Evolutionary conservation across 2,329 filamentous ascomycete genomes (phyloP).

Genomic region (Claviceps spartinae): DNA sequence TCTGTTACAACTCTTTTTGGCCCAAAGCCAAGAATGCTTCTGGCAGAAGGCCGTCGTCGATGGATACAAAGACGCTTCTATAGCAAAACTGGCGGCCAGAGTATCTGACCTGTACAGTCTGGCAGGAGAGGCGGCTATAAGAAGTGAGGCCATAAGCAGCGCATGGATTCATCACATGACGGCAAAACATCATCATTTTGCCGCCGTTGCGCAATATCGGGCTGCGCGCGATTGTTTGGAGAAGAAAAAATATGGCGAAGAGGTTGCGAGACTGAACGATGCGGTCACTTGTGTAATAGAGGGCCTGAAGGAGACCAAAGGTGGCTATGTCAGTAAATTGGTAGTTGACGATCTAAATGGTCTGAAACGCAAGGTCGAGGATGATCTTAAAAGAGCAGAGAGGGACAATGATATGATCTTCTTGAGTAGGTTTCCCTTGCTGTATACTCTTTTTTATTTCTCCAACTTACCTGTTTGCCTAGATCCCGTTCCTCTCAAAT

Average conservation of each 20-base stretch:
- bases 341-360: constrained; percentile 73
- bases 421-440: constrained; percentile 39
- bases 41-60: constrained; percentile 97
- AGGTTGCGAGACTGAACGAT: constrained; percentile 75
- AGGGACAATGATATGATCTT: constrained; percentile 97
- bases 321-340: constrained; percentile 61
- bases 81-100: constrained; percentile 77
- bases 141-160: constrained; percentile 78
- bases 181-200: constrained; percentile 95
- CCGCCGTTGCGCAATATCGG: constrained; percentile 84
- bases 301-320: constrained; percentile 67
- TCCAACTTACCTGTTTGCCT: constrained; percentile 16
- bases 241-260: constrained; percentile 89
- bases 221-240: constrained; percentile 85
- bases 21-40: constrained; percentile 92
- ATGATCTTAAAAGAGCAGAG: constrained; percentile 83
- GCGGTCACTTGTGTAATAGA: constrained; percentile 73
- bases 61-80: constrained; percentile 78
- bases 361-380: constrained; percentile 67
- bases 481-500: constrained; percentile 72
- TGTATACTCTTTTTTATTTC: neutral
- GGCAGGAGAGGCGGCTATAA: constrained; percentile 73
- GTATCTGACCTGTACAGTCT: constrained; percentile 84
- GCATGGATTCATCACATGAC: constrained; percentile 98
- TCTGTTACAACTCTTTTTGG: constrained; percentile 69